Conservation (phyloP, 2,329 filamentous ascomycete genomes). For the Colletotrichum horii region DNA sequence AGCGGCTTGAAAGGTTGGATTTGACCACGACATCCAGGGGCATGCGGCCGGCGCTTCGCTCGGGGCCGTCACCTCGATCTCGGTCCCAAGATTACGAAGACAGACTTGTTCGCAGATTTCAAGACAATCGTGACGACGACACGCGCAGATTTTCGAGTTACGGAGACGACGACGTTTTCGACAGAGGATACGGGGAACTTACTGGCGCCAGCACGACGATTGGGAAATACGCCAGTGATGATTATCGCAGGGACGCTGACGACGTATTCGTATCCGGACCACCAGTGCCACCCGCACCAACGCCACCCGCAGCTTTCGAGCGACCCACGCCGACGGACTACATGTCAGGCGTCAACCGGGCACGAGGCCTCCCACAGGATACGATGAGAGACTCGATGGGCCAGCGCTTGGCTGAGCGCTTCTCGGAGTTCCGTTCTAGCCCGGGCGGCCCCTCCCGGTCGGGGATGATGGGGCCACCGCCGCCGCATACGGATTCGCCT, state of each 20-base stretch:
- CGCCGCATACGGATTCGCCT: slow-evolving; percentile 25
- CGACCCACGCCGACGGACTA: slow-evolving; percentile 44
- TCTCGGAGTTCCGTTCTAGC: slow-evolving; percentile 48
- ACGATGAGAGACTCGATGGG: slow-evolving; percentile 55
- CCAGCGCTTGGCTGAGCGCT: slow-evolving; percentile 55
- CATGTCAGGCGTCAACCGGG: slow-evolving; percentile 46
- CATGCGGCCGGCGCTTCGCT: slow-evolving; percentile 20
- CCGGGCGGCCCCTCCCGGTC: slow-evolving; percentile 24
- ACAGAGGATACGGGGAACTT: slow-evolving; percentile 39
- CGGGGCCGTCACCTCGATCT: slow-evolving; percentile 12
- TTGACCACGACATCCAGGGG: slow-evolving; percentile 3
- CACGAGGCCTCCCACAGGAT: slow-evolving; percentile 43
- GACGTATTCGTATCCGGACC: slow-evolving; percentile 26
- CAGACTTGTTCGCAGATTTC: slow-evolving; percentile 47
- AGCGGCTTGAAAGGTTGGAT: slow-evolving; percentile 7
- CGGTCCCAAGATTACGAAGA: slow-evolving; percentile 47
- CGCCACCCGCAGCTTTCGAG: slow-evolving; percentile 37
- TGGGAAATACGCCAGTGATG: slow-evolving; percentile 66
- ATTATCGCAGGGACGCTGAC: slow-evolving; percentile 51
- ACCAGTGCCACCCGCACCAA: slow-evolving; percentile 35
- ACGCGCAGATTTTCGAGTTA: slow-evolving; percentile 40
- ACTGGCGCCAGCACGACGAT: slow-evolving; percentile 56
- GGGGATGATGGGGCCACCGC: slow-evolving; percentile 20
- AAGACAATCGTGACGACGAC: slow-evolving; percentile 52
- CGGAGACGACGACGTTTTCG: slow-evolving; percentile 38